These are phyloP conservation scores for Syzygium oleosum DNA, from an alignment of 345 rosid species.

Conservation along the genomic window DNA sequence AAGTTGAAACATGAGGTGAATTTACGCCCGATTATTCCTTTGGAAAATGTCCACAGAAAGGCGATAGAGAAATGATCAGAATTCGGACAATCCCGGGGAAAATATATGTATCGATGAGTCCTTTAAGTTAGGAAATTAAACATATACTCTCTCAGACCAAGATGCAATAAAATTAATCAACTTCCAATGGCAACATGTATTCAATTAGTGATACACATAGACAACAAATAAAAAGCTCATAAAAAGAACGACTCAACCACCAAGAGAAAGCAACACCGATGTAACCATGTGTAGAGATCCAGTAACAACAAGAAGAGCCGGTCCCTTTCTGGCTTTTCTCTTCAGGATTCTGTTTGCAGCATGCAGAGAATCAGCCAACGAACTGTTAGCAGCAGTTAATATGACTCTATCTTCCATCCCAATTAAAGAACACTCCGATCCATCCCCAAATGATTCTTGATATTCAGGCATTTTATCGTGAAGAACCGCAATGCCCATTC, in stretches of 20 bases:
- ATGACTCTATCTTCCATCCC: conserved; percentile 10
- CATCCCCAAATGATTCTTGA: conserved; percentile 7
- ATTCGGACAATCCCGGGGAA: not conserved
- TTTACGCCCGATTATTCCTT: not conserved
- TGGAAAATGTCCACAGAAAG: not conserved
- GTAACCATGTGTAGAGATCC: conserved; percentile 57
- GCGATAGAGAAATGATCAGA: not conserved
- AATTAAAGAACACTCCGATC: not conserved
- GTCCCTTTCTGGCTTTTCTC: conserved; percentile 10
- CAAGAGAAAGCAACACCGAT: conserved; percentile 20
- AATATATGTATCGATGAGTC: not conserved
- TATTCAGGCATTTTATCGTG: conserved; percentile 17
- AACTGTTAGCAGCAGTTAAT: conserved; percentile 22
- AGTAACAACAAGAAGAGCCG: conserved; percentile 37
- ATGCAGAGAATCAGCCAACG: conserved; percentile 19
- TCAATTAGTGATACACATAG: not conserved
- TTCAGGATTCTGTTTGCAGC: conserved; percentile 29
- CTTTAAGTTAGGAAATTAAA: not conserved
- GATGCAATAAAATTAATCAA: not conserved
- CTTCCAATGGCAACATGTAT: not conserved
- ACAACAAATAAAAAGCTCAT: not conserved
- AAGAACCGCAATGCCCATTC: conserved; percentile 27
- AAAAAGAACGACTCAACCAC: not conserved
- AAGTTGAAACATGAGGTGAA: not conserved
- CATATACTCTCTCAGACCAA: not conserved